A percentile compares a stretch with the other conserved stretches of the same genome.
phyloP scores from a whole-genome alignment of 192 early-diverging fungal genomes.

The Entomortierella parvispora region DNA sequence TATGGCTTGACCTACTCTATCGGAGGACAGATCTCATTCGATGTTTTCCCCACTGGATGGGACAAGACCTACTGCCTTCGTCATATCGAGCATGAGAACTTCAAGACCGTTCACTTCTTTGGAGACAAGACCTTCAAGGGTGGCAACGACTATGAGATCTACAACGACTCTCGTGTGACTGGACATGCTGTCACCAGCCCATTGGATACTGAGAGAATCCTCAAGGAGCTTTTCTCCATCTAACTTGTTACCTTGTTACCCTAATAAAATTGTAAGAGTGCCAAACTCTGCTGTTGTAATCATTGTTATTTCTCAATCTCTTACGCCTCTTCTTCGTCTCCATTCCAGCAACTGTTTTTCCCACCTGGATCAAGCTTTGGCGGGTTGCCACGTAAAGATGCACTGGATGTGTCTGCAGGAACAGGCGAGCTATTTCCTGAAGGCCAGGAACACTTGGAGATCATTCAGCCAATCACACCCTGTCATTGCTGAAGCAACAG shows the following conservation, averaged over 20 bases:
- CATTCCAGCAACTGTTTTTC: too few species aligned
- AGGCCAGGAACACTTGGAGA: too few species aligned
- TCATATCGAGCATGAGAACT: conserved; percentile 87
- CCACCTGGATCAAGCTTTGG: too few species aligned
- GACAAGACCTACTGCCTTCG: conserved; percentile 99
- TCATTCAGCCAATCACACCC: too few species aligned
- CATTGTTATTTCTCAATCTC: too few species aligned
- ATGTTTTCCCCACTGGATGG: conserved; percentile 99
- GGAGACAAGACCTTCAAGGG: conserved; percentile 98
- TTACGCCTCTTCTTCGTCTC: too few species aligned
- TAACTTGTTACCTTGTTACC: neutral
- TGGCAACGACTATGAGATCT: conserved; percentile 99
- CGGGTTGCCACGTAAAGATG: too few species aligned
- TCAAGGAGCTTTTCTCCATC: conserved; percentile 85
- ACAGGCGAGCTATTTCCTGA: too few species aligned
- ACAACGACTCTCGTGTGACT: conserved; percentile 75
- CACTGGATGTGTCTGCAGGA: too few species aligned
- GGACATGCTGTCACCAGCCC: conserved; percentile 91
- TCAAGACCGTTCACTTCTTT: conserved; percentile 96
- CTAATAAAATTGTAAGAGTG: neutral
- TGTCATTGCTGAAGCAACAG: too few species aligned
- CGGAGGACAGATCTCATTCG: conserved; percentile 98
- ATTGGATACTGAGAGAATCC: conserved; percentile 81
- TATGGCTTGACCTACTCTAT: conserved; percentile 94
- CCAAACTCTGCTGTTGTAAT: too few species aligned